Conservation (phyloP, 1,139 yeast genomes). For the Kazachstania sp. region DNA sequence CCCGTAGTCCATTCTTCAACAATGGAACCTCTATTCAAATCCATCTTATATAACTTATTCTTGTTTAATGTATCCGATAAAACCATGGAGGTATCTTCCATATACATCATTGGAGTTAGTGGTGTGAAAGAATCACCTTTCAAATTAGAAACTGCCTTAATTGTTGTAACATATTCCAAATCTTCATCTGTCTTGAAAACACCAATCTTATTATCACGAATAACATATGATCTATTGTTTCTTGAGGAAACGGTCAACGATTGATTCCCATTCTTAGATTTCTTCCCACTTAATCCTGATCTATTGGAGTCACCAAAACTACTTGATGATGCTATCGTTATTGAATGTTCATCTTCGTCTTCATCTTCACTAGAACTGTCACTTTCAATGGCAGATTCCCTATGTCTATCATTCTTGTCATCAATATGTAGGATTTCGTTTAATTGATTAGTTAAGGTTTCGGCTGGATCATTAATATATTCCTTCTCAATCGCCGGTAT, state of each 20-base stretch:
- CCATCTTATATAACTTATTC: conserved; percentile 58
- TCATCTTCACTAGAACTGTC: conserved; percentile 18
- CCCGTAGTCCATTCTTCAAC: conserved; percentile 73
- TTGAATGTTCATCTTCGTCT: conserved; percentile 22
- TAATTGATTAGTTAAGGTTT: conserved; percentile 31
- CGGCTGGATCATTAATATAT: conserved; percentile 43
- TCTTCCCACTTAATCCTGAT: conserved; percentile 2
- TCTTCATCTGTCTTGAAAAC: conserved; percentile 55
- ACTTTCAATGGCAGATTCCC: conserved; percentile 4
- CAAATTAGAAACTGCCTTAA: conserved; percentile 48
- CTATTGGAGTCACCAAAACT: conserved; percentile 26
- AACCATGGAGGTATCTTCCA: conserved; percentile 60
- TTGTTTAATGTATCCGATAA: conserved; percentile 45
- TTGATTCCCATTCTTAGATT: conserved; percentile 32
- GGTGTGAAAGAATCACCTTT: conserved; percentile 51
- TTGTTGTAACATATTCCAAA: conserved; percentile 58
- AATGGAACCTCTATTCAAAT: conserved; percentile 65
- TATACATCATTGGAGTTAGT: conserved; percentile 61
- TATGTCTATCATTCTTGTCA: conserved; percentile 15
- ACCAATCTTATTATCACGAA: conserved; percentile 72
- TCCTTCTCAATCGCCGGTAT: conserved; percentile 38
- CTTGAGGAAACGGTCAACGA: conserved; percentile 62
- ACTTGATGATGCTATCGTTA: conserved; percentile 20
- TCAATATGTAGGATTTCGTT: conserved; percentile 31
- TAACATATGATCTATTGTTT: conserved; percentile 67